Conservation (phyloP, 129 eudicot genomes). For the Rutidosis leptorrhynchoides region DNA sequence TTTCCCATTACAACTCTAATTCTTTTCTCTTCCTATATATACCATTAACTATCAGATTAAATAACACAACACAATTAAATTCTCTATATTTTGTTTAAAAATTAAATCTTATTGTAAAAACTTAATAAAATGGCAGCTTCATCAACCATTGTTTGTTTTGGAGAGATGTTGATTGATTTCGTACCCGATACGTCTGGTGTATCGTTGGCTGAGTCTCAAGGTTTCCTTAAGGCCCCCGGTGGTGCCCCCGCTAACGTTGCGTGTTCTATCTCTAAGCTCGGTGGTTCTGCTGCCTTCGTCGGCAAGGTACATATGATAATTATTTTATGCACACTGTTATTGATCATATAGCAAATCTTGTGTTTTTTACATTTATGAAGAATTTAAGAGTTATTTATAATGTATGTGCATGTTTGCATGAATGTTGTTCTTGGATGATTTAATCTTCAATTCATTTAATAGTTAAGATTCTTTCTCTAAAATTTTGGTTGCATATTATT, state of each 20-base stretch:
- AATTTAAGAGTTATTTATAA: background rate
- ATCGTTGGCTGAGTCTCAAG: conserved; percentile 63
- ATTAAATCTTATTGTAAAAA: background rate
- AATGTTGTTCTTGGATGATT: conserved; percentile 1
- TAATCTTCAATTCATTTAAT: no score
- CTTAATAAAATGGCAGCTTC: conserved; percentile 39
- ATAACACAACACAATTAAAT: background rate
- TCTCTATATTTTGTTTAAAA: background rate
- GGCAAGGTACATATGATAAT: conserved; percentile 48
- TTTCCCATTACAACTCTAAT: conserved; percentile 21
- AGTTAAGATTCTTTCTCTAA: background rate
- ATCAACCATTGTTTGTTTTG: conserved; percentile 52
- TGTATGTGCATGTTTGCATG: background rate
- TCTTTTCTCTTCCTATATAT: background rate
- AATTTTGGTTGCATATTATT: background rate
- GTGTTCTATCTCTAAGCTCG: conserved; percentile 62
- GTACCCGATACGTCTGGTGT: conserved; percentile 66
- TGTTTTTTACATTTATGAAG: conserved; percentile 1
- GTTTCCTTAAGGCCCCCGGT: conserved; percentile 81
- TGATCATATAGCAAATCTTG: background rate
- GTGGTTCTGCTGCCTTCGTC: conserved; percentile 59
- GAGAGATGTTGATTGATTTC: conserved; percentile 81
- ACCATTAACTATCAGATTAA: background rate
- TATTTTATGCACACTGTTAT: background rate
- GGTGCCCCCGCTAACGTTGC: conserved; percentile 93